Evolutionary conservation across 1,139 yeast genomes (phyloP).

Genomic region (Kluyveromyces sp.): DNA sequence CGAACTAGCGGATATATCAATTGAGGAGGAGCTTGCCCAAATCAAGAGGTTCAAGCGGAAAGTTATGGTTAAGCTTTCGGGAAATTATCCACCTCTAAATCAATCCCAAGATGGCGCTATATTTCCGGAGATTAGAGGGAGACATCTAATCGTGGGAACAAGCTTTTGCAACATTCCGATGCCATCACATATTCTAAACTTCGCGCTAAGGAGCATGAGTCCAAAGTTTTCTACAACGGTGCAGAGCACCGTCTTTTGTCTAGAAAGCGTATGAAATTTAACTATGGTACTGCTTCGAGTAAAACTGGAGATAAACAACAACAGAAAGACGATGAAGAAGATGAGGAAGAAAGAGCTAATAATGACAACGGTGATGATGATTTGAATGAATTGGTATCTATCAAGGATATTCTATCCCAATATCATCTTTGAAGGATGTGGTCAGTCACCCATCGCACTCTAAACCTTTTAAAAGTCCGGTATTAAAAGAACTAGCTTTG

Average conservation of each 20-base stretch:
- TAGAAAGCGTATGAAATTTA: constrained; percentile 27
- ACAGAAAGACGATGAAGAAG: background rate
- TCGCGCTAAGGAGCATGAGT: constrained; percentile 34
- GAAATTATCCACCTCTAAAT: constrained; percentile 27
- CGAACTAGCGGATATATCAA: background rate
- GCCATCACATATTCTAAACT: constrained; percentile 29
- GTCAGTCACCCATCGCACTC: constrained; percentile 63
- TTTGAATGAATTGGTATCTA: constrained; percentile 35
- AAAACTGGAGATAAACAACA: background rate
- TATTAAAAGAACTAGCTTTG: constrained; percentile 48
- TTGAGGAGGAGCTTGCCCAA: constrained; percentile 11
- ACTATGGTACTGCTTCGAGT: constrained; percentile 15
- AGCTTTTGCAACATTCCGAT: constrained; percentile 43
- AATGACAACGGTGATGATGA: constrained; percentile 24
- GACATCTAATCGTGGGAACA: constrained; percentile 51
- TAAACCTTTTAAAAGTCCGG: constrained; percentile 51
- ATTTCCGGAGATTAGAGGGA: constrained; percentile 25
- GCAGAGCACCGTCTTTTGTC: constrained; percentile 29
- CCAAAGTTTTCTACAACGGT: constrained; percentile 30
- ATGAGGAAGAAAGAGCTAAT: constrained; percentile 20
- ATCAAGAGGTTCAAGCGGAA: constrained; percentile 23
- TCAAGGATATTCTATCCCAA: constrained; percentile 63
- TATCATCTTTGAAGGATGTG: constrained; percentile 73
- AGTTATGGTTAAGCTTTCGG: constrained; percentile 26
- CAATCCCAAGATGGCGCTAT: constrained; percentile 23